A percentile compares a stretch with the other conserved stretches of the same genome.
phyloP scores from a whole-genome alignment of 192 early-diverging fungal genomes.

The Coemansia interrupta region DNA sequence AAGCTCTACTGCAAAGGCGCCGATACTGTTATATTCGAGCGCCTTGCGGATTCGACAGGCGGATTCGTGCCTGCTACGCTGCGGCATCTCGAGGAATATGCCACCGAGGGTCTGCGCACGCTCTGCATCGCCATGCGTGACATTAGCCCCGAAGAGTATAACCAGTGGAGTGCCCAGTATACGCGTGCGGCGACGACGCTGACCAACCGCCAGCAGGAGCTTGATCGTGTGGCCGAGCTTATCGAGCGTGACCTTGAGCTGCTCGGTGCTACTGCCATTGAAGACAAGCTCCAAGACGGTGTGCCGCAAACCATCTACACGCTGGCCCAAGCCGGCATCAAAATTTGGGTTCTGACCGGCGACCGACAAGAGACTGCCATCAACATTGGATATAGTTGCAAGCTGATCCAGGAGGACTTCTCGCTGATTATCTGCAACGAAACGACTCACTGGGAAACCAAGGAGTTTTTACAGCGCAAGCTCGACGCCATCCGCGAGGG shows the following conservation, averaged over 20 bases:
- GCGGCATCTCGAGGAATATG: constrained; percentile 89
- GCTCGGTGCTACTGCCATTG: constrained; percentile 96
- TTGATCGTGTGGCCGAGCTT: constrained; percentile 90
- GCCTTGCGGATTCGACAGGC: constrained; percentile 68
- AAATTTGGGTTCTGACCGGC: constrained; percentile 97
- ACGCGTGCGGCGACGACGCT: constrained; percentile 87
- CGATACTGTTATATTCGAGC: constrained; percentile 94
- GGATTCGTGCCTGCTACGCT: constrained; percentile 61
- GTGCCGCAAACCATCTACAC: constrained; percentile 98
- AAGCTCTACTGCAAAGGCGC: constrained; percentile 97
- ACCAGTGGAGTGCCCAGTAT: constrained; percentile 75
- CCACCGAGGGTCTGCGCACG: constrained; percentile 92
- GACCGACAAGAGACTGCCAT: constrained; percentile 98
- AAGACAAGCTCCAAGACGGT: constrained; percentile 96
- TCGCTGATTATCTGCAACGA: constrained; percentile 90
- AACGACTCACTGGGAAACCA: constrained; percentile 85
- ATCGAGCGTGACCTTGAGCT: constrained; percentile 92
- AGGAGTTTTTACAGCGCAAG: constrained; percentile 86
- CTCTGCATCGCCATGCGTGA: constrained; percentile 94
- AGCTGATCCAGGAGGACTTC: constrained; percentile 96
- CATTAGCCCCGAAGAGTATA: constrained; percentile 84
- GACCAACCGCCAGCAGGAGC: constrained; percentile 77
- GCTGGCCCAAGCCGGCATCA: constrained; percentile 90
- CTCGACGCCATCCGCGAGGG: constrained; percentile 72
- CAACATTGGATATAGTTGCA: constrained; percentile 97